phyloP scores from a whole-genome alignment of 225 moss, liverwort and hornwort genomes.

The Marchantia polymorpha region DNA sequence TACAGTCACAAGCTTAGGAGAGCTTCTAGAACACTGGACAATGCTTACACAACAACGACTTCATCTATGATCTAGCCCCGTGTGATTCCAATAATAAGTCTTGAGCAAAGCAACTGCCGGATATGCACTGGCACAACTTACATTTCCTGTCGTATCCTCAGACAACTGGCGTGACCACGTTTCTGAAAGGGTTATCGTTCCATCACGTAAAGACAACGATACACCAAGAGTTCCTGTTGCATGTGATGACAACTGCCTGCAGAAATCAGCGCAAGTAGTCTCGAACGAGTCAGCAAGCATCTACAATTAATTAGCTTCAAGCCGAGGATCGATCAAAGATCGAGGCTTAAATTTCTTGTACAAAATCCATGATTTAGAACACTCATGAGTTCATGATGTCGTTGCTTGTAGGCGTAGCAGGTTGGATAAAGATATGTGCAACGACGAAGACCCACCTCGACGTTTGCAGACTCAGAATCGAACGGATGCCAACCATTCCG shows the following conservation, averaged over 20 bases:
- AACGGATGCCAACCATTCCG: constrained; percentile 88
- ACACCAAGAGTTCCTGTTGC: constrained; percentile 79
- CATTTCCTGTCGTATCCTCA: constrained; percentile 86
- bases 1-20: not conserved
- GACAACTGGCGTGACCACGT: constrained; percentile 85
- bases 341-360: not conserved
- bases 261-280: constrained; percentile 35
- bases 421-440: not conserved
- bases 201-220: constrained; percentile 77
- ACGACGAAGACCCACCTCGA: constrained; percentile 55
- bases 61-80: not conserved
- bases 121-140: constrained; percentile 24
- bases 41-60: not conserved
- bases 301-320: not conserved
- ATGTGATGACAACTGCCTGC: constrained; percentile 95
- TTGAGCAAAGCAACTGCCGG: not conserved
- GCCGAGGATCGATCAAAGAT: not conserved
- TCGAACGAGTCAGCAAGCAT: constrained; percentile 29
- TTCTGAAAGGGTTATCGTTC: constrained; percentile 69
- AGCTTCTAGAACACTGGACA: not conserved
- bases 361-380: no score
- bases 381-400: no score
- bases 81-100: not conserved
- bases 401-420: no score
- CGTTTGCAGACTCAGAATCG: constrained; percentile 79